A percentile compares a stretch with the other conserved stretches of the same genome.
Evolutionary conservation across 2,329 filamentous ascomycete genomes (phyloP).

Genomic region (Phyllosticta ampelicida): DNA sequence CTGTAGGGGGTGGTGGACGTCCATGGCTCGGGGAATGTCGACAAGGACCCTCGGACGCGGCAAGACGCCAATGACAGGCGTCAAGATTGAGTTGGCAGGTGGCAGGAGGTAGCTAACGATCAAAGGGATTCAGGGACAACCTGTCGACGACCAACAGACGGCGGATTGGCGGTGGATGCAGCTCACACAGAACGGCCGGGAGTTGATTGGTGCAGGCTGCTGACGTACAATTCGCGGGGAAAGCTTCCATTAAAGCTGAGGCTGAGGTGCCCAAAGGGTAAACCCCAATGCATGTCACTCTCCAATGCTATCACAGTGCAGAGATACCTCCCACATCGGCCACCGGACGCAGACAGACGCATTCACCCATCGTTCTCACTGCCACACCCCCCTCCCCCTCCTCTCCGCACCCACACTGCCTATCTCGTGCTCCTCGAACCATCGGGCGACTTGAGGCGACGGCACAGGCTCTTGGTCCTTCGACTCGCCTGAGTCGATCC

Average conservation of each 20-base stretch:
- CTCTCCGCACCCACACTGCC: conserved; percentile 3
- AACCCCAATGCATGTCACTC: conserved; percentile 1
- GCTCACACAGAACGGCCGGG: too few species aligned
- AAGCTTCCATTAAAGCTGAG: conserved; percentile 1
- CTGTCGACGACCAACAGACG: too few species aligned
- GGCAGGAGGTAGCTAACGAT: too few species aligned
- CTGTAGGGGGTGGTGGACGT: not conserved
- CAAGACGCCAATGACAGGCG: not conserved
- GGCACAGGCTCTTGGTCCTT: not conserved
- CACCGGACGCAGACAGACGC: conserved; percentile 8
- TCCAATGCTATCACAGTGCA: not conserved
- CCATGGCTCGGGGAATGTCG: too few species aligned
- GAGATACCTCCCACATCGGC: not conserved
- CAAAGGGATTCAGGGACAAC: not conserved
- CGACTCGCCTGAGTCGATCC: conserved; percentile 6
- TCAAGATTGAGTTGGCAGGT: not conserved
- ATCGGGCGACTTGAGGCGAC: conserved; percentile 4
- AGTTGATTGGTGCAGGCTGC: conserved; percentile 4
- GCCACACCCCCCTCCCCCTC: conserved; percentile 1
- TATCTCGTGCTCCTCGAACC: not conserved
- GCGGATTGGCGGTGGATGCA: not conserved
- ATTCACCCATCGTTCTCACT: not conserved
- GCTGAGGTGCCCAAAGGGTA: too few species aligned
- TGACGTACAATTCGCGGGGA: conserved; percentile 6
- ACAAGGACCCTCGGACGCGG: not conserved